A percentile compares a stretch with the other conserved stretches of the same genome.
Conservation (phyloP, 2,329 filamentous ascomycete species). For the Alternaria longipes region DNA sequence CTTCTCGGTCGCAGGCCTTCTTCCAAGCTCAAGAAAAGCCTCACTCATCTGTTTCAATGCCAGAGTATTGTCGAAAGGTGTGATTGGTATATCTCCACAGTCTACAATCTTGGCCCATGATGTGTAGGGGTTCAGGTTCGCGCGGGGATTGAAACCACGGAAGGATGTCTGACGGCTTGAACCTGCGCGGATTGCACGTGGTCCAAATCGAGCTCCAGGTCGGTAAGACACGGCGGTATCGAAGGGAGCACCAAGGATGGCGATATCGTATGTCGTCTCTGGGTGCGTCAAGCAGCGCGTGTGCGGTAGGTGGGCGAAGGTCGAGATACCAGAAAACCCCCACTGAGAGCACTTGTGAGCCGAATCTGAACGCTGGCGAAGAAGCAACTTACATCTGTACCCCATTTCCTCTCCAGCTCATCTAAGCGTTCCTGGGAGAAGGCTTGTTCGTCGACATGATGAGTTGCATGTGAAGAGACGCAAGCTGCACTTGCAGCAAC, state of each 20-base stretch:
- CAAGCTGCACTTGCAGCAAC: constrained; percentile 26
- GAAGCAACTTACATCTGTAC: constrained; percentile 46
- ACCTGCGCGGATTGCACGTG: constrained; percentile 84
- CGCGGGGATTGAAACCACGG: constrained; percentile 83
- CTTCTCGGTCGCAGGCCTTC: constrained; percentile 51
- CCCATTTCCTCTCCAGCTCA: constrained; percentile 53
- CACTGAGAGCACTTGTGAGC: constrained; percentile 54
- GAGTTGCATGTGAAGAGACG: constrained; percentile 38
- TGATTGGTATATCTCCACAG: constrained; percentile 89
- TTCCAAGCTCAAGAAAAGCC: constrained; percentile 75
- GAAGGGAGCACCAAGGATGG: constrained; percentile 60
- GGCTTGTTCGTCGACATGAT: constrained; percentile 39
- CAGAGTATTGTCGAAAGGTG: constrained; percentile 84
- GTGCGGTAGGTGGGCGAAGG: constrained; percentile 59
- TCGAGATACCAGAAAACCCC: constrained; percentile 76
- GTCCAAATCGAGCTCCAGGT: constrained; percentile 74
- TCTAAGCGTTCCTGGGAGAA: constrained; percentile 45
- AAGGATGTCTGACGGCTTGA: constrained; percentile 82
- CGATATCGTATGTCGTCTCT: constrained; percentile 56
- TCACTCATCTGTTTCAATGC: constrained; percentile 85
- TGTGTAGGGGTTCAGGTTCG: constrained; percentile 82
- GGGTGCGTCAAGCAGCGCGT: constrained; percentile 59
- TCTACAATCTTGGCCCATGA: constrained; percentile 83
- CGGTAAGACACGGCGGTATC: constrained; percentile 60
- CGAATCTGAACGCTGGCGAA: neutral